Evolutionary conservation across 2,329 filamentous ascomycete genomes (phyloP).

Genomic region (Pezicula neosporulosa): DNA sequence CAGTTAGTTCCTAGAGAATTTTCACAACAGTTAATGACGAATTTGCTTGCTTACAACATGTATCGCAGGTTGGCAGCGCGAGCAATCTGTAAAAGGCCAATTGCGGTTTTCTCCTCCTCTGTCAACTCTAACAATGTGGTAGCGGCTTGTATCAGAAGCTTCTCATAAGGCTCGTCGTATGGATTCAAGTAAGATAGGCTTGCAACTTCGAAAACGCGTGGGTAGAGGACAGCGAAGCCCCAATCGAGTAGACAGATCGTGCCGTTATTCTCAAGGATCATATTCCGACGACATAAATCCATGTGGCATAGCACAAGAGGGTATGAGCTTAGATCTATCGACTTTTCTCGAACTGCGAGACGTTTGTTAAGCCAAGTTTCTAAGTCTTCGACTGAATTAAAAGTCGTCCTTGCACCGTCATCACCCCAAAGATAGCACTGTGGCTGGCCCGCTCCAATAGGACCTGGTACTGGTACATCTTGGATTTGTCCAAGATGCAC

Average conservation of each 20-base stretch:
- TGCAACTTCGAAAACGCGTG: constrained; percentile 20
- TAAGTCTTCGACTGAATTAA: neutral
- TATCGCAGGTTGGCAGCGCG: constrained; percentile 14
- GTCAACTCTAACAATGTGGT: constrained; percentile 13
- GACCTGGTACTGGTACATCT: constrained; percentile 12
- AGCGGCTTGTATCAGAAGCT: constrained; percentile 11
- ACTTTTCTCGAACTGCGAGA: neutral
- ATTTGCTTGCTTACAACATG: constrained; percentile 7
- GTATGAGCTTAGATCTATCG: constrained; percentile 17
- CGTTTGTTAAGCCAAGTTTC: no score
- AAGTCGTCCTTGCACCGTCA: neutral
- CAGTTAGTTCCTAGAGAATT: neutral
- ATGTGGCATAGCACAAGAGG: constrained; percentile 25
- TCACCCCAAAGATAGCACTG: constrained; percentile 21
- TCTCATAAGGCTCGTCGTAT: constrained; percentile 14
- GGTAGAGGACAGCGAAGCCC: constrained; percentile 21
- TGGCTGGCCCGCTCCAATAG: constrained; percentile 12
- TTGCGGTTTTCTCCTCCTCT: constrained; percentile 19
- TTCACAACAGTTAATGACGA: neutral
- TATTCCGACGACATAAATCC: constrained; percentile 23
- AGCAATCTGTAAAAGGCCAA: constrained; percentile 14
- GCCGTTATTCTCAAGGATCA: constrained; percentile 21
- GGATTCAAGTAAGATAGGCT: constrained; percentile 14
- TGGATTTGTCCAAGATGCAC: constrained; percentile 11
- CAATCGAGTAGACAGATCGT: constrained; percentile 23